Evolutionary conservation across 306 rosid species (phyloP), one percentile per base, ranked within the genome.

Genomic region (Sicyos edulis): DNA sequence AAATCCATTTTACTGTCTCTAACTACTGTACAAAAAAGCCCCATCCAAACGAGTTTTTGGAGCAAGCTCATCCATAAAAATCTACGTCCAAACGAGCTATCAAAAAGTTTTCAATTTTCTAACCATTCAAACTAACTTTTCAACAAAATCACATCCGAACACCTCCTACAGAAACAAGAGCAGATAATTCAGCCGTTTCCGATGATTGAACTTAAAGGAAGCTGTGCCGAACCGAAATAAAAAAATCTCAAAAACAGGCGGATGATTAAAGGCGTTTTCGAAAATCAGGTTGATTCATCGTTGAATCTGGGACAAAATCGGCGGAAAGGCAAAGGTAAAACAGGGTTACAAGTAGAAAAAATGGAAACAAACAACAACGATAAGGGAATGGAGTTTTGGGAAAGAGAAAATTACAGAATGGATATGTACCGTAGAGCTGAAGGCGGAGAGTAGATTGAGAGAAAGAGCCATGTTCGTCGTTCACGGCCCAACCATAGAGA

Each of bases 401-500:
- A 60, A 26, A 11, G 56, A 44, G 54, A 66, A 7, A 51, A 26
- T 5, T 21, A 21, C 12, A 32, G 10, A 68, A 12, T 2, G 4
- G 10, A 74, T 88, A 3, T 26, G 3, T 26, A 88, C 97, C 84
- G 73, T 55, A 37, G 92, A 87, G 71, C 54, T 74, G 91, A 85
- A 87, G 81, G 79, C 81, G 14, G 75, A 34, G 72, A 81, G 67
- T 61, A 90, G 73, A 83, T 83, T 81, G 52, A 91, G 68, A 24
- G 96, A 88, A 16, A 80, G 75, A n/a, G 91, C 89, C 97, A 91
- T 91, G 6, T 59, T 64, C 15, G 29, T 4, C 14, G 5, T 32
- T 77, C 69, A 82, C 77, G 84, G 81, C 66, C 75, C 83, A 82
- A 84, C 88, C 91, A 85, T 85, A 74, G 80, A 78, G 73, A 73